These are phyloP conservation scores for Scheffersomyces lignicola DNA, from an alignment of 1,139 yeast species.

Conservation along the genomic window DNA sequence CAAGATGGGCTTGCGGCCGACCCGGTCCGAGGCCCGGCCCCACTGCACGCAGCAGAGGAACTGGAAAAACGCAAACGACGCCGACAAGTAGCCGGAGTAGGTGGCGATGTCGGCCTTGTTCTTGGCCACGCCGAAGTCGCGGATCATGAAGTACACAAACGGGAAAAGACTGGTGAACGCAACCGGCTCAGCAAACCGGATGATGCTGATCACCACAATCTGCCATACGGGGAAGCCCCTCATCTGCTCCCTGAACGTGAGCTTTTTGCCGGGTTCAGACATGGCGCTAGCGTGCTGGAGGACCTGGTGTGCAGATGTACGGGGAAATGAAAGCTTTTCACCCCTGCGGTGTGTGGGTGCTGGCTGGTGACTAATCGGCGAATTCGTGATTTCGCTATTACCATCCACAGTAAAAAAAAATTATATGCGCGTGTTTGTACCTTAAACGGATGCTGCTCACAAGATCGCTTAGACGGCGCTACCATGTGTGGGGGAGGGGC, in stretches of 20 bases:
- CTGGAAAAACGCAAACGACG: slow-evolving; percentile 38
- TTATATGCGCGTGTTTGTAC: neutral
- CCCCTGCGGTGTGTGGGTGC: too few species aligned
- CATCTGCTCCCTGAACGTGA: slow-evolving; percentile 25
- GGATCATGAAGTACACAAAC: slow-evolving; percentile 39
- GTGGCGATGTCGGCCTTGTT: slow-evolving; percentile 34
- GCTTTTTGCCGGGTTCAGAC: slow-evolving; percentile 8
- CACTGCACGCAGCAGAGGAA: slow-evolving; percentile 38
- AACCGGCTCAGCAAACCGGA: slow-evolving; percentile 38
- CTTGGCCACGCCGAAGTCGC: slow-evolving; percentile 38
- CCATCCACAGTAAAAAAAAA: slow-evolving; percentile 2
- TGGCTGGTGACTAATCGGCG: too few species aligned
- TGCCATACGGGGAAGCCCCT: slow-evolving; percentile 37
- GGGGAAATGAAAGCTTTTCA: too few species aligned
- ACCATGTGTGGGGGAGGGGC: too few species aligned
- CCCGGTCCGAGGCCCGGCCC: slow-evolving; percentile 33
- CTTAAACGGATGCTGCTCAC: too few species aligned
- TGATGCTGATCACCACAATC: slow-evolving; percentile 30
- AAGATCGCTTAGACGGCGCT: too few species aligned
- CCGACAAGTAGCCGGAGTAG: slow-evolving; percentile 39
- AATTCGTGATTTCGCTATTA: too few species aligned
- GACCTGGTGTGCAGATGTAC: neutral
- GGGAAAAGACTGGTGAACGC: slow-evolving; percentile 43
- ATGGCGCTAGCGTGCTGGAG: too few species aligned
- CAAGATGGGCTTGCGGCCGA: slow-evolving; percentile 35